Evolutionary conservation across 768 basidiomycete species (phyloP).

Genomic region (Paxillus rubicundulus): DNA sequence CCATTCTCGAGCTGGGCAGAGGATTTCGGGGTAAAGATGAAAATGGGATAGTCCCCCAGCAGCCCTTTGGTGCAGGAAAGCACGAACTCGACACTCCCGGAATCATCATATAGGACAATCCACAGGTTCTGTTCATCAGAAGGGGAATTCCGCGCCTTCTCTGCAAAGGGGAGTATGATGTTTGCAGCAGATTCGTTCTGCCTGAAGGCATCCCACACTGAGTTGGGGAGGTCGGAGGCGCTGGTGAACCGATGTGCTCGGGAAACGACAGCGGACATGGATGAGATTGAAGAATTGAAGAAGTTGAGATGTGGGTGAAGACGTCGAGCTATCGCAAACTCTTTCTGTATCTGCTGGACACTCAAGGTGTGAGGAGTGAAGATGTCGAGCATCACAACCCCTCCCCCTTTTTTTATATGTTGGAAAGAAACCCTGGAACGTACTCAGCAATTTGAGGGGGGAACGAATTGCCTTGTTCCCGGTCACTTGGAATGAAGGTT

Average conservation of each 20-base stretch:
- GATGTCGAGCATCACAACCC: background rate
- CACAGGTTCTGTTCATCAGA: slow-evolving; percentile 25
- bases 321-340: no score
- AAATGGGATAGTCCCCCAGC: slow-evolving; percentile 63
- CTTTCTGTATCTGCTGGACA: no score
- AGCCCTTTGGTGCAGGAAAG: slow-evolving; percentile 56
- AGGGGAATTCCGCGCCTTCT: slow-evolving; percentile 19
- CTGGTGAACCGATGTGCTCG: slow-evolving; percentile 3
- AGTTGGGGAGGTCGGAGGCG: slow-evolving; percentile 15
- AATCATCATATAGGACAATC: slow-evolving; percentile 27
- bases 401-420: slow-evolving; percentile 6
- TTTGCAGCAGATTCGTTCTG: slow-evolving; percentile 37
- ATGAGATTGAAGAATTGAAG: slow-evolving; percentile 14
- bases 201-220: slow-evolving; percentile 31
- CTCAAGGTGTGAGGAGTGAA: slow-evolving; percentile 11
- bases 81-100: slow-evolving; percentile 37
- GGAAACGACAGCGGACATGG: slow-evolving; percentile 17
- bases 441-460: background rate
- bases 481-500: slow-evolving; percentile 5
- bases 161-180: slow-evolving; percentile 40
- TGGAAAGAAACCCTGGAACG: background rate
- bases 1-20: slow-evolving; percentile 32
- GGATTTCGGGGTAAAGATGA: slow-evolving; percentile 52
- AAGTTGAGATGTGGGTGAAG: slow-evolving; percentile 13
- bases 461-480: background rate